phyloP scores from a whole-genome alignment of 2,329 filamentous ascomycete genomes.

The Ilyonectria sp. region DNA sequence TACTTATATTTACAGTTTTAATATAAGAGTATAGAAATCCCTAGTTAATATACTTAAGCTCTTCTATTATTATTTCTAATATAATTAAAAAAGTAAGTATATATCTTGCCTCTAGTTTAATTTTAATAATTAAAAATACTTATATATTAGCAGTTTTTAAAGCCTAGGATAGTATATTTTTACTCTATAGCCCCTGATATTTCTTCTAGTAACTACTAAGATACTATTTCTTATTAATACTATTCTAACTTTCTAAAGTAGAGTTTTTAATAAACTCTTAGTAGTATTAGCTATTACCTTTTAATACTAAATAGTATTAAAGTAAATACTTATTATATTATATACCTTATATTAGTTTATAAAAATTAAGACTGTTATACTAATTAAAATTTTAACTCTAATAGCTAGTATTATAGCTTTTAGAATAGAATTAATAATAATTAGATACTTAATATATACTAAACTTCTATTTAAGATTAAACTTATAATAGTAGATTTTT shows the following conservation, averaged over 20 bases:
- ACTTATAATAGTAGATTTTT: conserved; percentile 7
- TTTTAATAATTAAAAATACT: not conserved
- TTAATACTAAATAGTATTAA: not conserved
- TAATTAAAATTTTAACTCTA: not conserved
- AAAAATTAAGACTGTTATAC: conserved; percentile 3
- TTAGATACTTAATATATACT: not conserved
- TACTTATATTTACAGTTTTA: conserved; percentile 1
- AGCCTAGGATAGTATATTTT: not conserved
- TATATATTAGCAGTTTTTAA: not conserved
- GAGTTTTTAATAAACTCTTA: not conserved
- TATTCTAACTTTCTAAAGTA: not conserved
- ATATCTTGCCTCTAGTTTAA: not conserved
- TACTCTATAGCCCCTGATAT: not conserved
- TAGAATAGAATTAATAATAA: conserved; percentile 1
- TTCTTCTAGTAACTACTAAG: not conserved
- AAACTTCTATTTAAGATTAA: not conserved
- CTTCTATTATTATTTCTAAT: not conserved
- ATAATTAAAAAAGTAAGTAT: conserved; percentile 6
- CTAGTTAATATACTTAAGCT: not conserved
- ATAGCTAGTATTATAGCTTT: not conserved
- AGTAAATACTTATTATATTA: conserved; percentile 3
- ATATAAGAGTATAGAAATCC: not conserved
- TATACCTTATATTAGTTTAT: not conserved
- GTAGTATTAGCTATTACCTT: not conserved
- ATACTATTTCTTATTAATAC: not conserved